A percentile compares a stretch with the other conserved stretches of the same genome.
Evolutionary conservation across 768 basidiomycete species (phyloP).

Genomic region (Pleurotus sapidus): DNA sequence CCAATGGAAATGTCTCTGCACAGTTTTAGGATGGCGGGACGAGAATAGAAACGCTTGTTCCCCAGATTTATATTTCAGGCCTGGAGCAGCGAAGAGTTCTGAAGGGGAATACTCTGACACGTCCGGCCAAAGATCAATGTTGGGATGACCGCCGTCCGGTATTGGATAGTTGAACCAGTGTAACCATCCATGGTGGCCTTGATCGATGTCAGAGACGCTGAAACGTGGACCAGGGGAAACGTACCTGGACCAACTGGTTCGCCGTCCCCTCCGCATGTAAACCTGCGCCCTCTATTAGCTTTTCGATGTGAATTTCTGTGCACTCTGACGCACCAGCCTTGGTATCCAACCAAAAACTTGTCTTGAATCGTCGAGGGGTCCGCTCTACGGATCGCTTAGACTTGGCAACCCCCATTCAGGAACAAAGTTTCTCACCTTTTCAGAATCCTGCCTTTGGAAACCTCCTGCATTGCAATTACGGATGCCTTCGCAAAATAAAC

Average conservation of each 20-base stretch:
- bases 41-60: constrained; percentile 74
- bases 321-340: constrained; percentile 64
- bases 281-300: constrained; percentile 40
- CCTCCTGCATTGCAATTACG: neutral
- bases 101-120: constrained; percentile 65
- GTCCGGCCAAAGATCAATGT: constrained; percentile 81
- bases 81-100: constrained; percentile 70
- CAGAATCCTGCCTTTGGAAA: constrained; percentile 28
- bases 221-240: neutral
- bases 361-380: constrained; percentile 77
- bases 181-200: constrained; percentile 81
- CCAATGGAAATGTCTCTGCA: constrained; percentile 76
- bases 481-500: constrained; percentile 5
- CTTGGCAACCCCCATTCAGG: neutral
- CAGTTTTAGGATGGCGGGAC: constrained; percentile 72
- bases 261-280: constrained; percentile 69
- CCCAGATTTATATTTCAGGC: constrained; percentile 53
- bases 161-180: constrained; percentile 80
- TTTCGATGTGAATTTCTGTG: neutral
- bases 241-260: constrained; percentile 61
- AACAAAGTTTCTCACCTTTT: constrained; percentile 32
- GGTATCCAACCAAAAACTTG: constrained; percentile 84
- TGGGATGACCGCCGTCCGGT: constrained; percentile 65
- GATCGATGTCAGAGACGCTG: neutral
- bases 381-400: constrained; percentile 35